Base-by-base conservation (phyloP, 176 grass and related monocot species). In the Thinopyrum elongatum region DNA sequence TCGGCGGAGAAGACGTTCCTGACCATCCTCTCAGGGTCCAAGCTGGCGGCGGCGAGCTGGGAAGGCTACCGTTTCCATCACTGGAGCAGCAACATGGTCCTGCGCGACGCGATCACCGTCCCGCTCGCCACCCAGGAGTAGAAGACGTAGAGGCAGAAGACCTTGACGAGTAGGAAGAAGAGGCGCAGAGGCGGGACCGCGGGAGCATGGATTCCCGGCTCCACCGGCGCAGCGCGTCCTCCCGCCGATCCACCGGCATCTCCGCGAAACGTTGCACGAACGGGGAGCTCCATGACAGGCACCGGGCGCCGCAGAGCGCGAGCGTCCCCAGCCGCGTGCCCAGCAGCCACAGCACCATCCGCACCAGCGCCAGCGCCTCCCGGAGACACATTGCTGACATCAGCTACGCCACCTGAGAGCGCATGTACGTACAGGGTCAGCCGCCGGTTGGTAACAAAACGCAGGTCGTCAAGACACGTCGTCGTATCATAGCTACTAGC, bases 251-350 rank as follows among this genome's bases (percentile, higher is more conserved):
- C 30, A 31, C 30, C 30, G 30, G 30, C 30, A 31, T 31, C 30
- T 31, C 30, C 30, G 30, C 30, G 3, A 31, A 31, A 1, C 30
- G 30, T 3, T 31, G 30, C 30, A 31, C 30, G 30, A 31, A 31
- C 30, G 30, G 30, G 30, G 30, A 31, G 30, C 30, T 31, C 30
- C 30, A 31, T 3, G 30, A 31, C 30, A 31, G 30, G 30, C 30
- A 31, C 30, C 30, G 30, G 30, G 30, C 30, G 30, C 30, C 30
- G 30, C 30, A 31, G 30, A 31, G 86, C 73, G 72, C 66, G 25
- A 98, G 87, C 67, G 95, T 90, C 10, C 95, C 95, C 4, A 94
- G n/a, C 31, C 88, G 86, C 58, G 85, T 95, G 28, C 88, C 71
- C 49, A 98, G 93, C 41, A 94, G 53, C 93, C 96, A 95, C 68